These are phyloP conservation scores for Fusarium setosum DNA, from an alignment of 2,329 filamentous ascomycete species.

Conservation along the genomic window DNA sequence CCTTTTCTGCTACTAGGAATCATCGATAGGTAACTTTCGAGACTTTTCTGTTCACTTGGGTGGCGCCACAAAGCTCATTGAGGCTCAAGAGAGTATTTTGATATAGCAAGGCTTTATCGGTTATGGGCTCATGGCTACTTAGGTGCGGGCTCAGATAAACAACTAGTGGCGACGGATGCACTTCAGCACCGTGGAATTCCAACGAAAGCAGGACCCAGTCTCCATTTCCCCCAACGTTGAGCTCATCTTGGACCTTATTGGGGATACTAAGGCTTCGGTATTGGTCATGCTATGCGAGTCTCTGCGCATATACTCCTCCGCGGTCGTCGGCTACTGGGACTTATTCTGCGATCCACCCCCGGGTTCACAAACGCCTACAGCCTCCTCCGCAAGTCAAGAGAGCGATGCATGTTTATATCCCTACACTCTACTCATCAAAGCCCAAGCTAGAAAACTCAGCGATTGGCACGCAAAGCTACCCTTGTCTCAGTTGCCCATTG, in stretches of 20 bases:
- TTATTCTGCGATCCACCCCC: too few relatives aligned
- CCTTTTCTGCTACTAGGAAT: slow-evolving; percentile 37
- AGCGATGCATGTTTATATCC: not conserved
- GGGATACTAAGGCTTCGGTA: not conserved
- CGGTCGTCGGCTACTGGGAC: not conserved
- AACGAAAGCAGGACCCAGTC: not conserved
- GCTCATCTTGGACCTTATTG: not conserved
- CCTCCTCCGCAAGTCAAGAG: accelerated
- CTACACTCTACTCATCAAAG: not conserved
- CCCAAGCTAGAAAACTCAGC: not conserved
- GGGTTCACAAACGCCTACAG: too few relatives aligned
- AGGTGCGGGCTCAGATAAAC: slow-evolving; percentile 31
- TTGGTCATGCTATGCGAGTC: slow-evolving; percentile 20
- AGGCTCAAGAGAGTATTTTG: not conserved
- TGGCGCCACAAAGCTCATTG: slow-evolving; percentile 1
- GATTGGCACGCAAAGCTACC: slow-evolving; percentile 11
- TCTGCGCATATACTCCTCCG: not conserved
- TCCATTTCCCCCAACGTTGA: not conserved
- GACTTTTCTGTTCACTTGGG: slow-evolving; percentile 27
- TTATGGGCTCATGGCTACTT: slow-evolving; percentile 20
- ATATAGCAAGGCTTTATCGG: not conserved
- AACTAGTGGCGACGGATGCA: slow-evolving; percentile 41
- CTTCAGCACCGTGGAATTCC: slow-evolving; percentile 30
- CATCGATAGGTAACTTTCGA: slow-evolving; percentile 37
- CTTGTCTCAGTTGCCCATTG: not conserved